Base-by-base conservation (phyloP, 2,329 filamentous ascomycete species). In the Cercospora berteroae region DNA sequence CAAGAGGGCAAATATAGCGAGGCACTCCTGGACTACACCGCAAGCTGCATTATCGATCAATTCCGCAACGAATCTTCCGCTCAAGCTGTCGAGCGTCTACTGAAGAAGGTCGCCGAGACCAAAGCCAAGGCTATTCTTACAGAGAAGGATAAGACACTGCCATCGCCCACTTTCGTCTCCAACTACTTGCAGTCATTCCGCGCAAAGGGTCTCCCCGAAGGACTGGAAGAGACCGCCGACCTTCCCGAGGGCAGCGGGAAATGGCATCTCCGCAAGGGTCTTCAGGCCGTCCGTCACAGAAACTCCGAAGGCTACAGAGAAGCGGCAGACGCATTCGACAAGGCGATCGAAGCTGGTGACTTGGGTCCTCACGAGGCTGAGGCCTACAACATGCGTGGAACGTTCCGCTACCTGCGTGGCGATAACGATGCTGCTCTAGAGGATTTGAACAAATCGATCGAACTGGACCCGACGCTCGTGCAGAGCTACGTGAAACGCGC, bases 171-270 rank as follows among this genome's bases (percentile, higher is more conserved):
- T 12, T 99, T 98, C 75, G 94, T 99, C 73, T 93, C 93, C 78
- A 99, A 99, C 85, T 99, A 99, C 81, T 90, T 99, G 33, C 94
- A 98, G 83, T 98, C 94, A 83, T 99, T 99, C 90, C 91, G 95
- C 68, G 85, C 89, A 67, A 92, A 91, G 83, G 85, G 88, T 58
- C 87, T 92, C 1, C 94, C 95, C 4, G 88, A 85, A 69, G 94
- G 93, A 12, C 84, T 99, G 62, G 93, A 94, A 68, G 92, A 96
- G 73, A 86, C 88, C 7, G 88, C 85, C n/a, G 92, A 96, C 72
- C 81, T 97, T 59, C 81, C 88, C 50, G 88, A 94, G 74, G 88
- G 90, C 56, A 92, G 89, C 56, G 94, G 94, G 74, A 91, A 91
- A 83, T 94, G 90, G 44, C 90, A 96, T 80, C 82, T 99, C 77